phyloP scores from a whole-genome alignment of 805 yeast species.

The Barnettozyma wickerhamii region DNA sequence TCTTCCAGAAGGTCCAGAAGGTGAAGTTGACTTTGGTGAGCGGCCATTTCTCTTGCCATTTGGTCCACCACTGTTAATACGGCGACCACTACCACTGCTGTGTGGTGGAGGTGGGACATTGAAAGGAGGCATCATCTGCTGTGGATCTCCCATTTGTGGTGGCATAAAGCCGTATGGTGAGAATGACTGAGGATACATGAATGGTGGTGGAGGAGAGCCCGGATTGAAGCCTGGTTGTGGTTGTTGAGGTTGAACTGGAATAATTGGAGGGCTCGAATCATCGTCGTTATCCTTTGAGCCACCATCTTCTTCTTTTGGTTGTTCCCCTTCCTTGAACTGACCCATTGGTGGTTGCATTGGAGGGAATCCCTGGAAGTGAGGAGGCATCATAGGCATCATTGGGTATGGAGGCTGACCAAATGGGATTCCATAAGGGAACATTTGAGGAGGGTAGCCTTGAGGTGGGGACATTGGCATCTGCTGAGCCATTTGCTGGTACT shows the following conservation, averaged over 20 bases:
- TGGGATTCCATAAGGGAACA: constrained; percentile 34
- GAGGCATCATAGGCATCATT: constrained; percentile 30
- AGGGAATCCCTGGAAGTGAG: constrained; percentile 16
- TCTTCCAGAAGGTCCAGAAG: constrained; percentile 18
- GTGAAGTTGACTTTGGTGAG: constrained; percentile 22
- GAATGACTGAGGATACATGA: constrained; percentile 27
- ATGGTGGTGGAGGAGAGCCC: constrained; percentile 19
- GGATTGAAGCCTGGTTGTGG: constrained; percentile 6
- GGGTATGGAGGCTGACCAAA: constrained; percentile 30
- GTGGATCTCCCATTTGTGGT: constrained; percentile 14
- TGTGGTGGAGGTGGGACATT: constrained; percentile 6
- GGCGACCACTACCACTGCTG: constrained; percentile 2
- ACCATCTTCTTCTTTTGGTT: not conserved
- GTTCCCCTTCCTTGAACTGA: constrained; percentile 4
- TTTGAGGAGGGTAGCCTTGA: constrained; percentile 22
- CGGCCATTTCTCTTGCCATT: constrained; percentile 16
- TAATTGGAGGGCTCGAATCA: not conserved
- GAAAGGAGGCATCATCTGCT: constrained; percentile 10
- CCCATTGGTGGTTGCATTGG: constrained; percentile 10
- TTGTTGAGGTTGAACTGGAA: constrained; percentile 2
- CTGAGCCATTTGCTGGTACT: constrained; percentile 7
- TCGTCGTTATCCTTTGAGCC: not conserved
- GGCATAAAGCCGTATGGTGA: constrained; percentile 26
- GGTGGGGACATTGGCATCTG: constrained; percentile 17
- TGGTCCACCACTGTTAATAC: constrained; percentile 2